A percentile compares a stretch with the other conserved stretches of the same genome.
These are phyloP conservation scores for Apophysomyces ossiformis DNA, from an alignment of 371 early-diverging fungal genomes.

Conservation along the genomic window DNA sequence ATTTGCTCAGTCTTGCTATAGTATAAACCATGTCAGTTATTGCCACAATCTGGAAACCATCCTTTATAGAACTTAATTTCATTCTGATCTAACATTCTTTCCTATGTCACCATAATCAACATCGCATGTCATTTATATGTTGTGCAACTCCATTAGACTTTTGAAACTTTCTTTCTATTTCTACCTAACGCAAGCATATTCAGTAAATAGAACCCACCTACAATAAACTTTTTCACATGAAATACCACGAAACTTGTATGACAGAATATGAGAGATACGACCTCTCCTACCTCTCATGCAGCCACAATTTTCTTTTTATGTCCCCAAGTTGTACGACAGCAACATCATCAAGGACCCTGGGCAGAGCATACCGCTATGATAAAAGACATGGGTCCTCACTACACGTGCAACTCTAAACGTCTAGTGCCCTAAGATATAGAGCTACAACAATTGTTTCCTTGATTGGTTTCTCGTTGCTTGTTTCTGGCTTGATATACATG, in stretches of 20 bases:
- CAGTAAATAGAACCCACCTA: background rate
- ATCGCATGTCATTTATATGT: background rate
- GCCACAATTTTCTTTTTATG: background rate
- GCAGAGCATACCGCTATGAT: background rate
- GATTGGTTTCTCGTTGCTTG: too few relatives aligned
- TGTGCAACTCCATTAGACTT: background rate
- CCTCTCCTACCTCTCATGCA: background rate
- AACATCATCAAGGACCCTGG: constrained; percentile 8
- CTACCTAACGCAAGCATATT: background rate
- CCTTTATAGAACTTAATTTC: too few relatives aligned
- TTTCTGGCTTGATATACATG: too few relatives aligned
- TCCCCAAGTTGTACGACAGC: background rate
- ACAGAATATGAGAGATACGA: background rate
- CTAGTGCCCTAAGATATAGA: too few relatives aligned
- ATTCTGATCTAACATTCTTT: background rate
- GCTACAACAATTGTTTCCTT: too few relatives aligned
- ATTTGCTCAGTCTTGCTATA: too few relatives aligned
- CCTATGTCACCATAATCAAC: background rate
- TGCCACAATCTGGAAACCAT: too few relatives aligned
- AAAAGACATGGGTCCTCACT: background rate
- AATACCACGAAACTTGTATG: background rate
- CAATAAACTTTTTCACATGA: constrained; percentile 1
- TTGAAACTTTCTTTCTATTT: background rate
- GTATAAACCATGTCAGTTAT: too few relatives aligned
- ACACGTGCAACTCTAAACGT: too few relatives aligned